Evolutionary conservation across 441 rosid species (phyloP).

Genomic region (Bruguiera hainesii): DNA sequence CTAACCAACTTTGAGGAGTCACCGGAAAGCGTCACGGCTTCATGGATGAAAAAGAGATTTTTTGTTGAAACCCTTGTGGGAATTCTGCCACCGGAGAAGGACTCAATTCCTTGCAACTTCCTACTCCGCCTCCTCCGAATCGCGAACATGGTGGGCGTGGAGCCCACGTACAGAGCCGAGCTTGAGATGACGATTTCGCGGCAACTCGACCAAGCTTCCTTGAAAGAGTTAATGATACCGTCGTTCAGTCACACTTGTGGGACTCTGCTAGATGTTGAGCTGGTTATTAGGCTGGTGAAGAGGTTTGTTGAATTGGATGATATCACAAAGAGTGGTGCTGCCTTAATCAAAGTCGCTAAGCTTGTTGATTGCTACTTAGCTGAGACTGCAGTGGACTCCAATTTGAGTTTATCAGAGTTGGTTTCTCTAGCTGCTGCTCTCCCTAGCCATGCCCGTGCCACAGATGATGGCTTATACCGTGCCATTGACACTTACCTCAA

Average conservation of each 20-base stretch:
- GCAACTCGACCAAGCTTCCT: slow-evolving; percentile 81
- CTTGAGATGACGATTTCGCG: slow-evolving; percentile 66
- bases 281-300: slow-evolving; percentile 56
- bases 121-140: slow-evolving; percentile 74
- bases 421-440: slow-evolving; percentile 54
- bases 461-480: slow-evolving; percentile 69
- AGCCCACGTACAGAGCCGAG: slow-evolving; percentile 47
- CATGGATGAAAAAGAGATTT: slow-evolving; percentile 68
- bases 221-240: slow-evolving; percentile 84
- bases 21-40: slow-evolving; percentile 57
- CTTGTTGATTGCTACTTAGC: slow-evolving; percentile 74
- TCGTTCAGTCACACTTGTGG: slow-evolving; percentile 77
- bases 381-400: slow-evolving; percentile 60
- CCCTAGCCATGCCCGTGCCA: slow-evolving; percentile 65
- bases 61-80: slow-evolving; percentile 76
- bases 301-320: slow-evolving; percentile 50
- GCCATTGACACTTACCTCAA: slow-evolving; percentile 86
- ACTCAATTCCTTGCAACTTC: slow-evolving; percentile 75
- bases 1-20: slow-evolving; percentile 28
- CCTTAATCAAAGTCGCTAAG: slow-evolving; percentile 63
- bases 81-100: slow-evolving; percentile 75
- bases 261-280: slow-evolving; percentile 69
- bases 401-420: slow-evolving; percentile 49
- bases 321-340: slow-evolving; percentile 39
- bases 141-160: slow-evolving; percentile 67